Base-by-base conservation (phyloP, 441 rosid species). In the Euphorbia schlechtendalii region DNA sequence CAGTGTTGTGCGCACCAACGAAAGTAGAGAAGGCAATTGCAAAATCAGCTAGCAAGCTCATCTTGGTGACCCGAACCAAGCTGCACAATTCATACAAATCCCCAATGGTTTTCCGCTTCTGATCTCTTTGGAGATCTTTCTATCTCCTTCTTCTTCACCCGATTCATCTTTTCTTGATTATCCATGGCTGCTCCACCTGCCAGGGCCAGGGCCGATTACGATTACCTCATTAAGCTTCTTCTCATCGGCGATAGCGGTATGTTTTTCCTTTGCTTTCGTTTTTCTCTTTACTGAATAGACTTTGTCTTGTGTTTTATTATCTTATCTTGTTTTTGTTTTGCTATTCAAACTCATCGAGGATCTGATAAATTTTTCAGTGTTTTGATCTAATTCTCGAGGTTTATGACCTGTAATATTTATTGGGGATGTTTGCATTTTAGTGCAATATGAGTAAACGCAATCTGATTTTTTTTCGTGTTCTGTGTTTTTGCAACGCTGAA, bases 171-270 rank as follows among this genome's bases (percentile, higher is more conserved):
- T 21, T 56, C 24, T 36, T 58, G 21, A n/a, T 15, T 61, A 54
- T 49, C 24, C 43, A 76, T 76, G 79, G 79, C 76, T 61, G 79
- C 76, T 61, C 69, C 76, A 43, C 76, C 76, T n/a, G 67, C 79
- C 17, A 62, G 76, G 43, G 79, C 79, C 12, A 51, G 79, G 8
- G 79, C 79, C n/a, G 79, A 76, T 55, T 72, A 76, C 56, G 79
- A 76, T 69, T 76, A 69, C 69, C 79, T 76, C 51, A 72, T 76
- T n/a, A 76, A 76, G 64, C 79, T 76, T 49, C 79, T 76, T 48
- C 40, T 76, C 43, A 76, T 76, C 25, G 76, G 76, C 56, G 80
- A 76, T 61, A 76, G 76, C 63, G 76, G 80, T 76, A 57, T 4
- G 56, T 34, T 30, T 3, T 46, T 52, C n/a, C 15, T 5, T 32